Base-by-base conservation (phyloP, 352 stramenopile genomes). In the Globisporangium canariense region DNA sequence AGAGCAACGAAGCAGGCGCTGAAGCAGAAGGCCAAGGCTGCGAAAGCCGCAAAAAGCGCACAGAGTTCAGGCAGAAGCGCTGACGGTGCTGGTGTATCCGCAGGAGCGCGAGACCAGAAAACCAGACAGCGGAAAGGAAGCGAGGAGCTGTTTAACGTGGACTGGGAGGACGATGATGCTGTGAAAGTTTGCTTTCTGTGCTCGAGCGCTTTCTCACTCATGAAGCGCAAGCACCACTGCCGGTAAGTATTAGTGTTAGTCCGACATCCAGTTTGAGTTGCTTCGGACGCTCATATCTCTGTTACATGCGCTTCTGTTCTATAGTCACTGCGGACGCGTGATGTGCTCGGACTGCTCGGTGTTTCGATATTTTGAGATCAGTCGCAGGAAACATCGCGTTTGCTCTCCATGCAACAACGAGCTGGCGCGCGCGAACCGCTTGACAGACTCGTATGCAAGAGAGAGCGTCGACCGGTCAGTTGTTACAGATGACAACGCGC, bases 331-430 rank as follows among this genome's bases (percentile, higher is more conserved):
- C 25, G 84, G 84, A 6, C 79, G 79, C 20, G 79, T 93, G 56
- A 89, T 93, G 67, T 93, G 84, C 65, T 82, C 80, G 1, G 84
- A 91, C 36, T 93, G 84, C 63, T 93, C 84, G 5, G 74, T 67
- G 8, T 93, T 89, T 50, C 64, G 85, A 53, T 81, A 76, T 63
- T 86, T 93, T 46, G 64, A 82, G 62, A 66, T 78, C n/a, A 80
- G 77, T 6, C 71, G 76, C 32, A 76, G 71, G 22, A 91, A 90
- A 53, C 84, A 91, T 61, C 76, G 84, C 43, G 81, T 93, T 47
- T 93, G 84, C 58, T 62, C 62, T 0, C 58, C 67, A 5, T 93
- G 83, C 38, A 74, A 71, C 20, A 62, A 66, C 18, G 55, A 69
- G 38, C 63, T 79, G 8, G 72, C 70, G 6, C 61, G 32, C 10